These are phyloP conservation scores for Rhazya stricta DNA, from an alignment of 257 asterid species.

Conservation along the genomic window DNA sequence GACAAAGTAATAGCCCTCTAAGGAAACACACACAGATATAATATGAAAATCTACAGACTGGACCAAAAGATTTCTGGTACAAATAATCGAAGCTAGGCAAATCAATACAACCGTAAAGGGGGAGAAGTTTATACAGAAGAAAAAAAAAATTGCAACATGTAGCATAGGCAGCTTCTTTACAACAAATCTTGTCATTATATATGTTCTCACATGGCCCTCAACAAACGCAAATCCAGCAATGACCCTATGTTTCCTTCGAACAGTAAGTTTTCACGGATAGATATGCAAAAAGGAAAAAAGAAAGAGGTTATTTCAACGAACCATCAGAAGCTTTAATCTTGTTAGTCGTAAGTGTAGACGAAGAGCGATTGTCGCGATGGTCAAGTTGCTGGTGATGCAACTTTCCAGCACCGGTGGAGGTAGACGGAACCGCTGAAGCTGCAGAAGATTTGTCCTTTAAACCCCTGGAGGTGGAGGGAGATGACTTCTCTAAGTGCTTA, in stretches of 20 bases:
- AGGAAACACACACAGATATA: background rate
- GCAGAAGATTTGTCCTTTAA: slow-evolving; percentile 51
- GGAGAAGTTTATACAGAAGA: background rate
- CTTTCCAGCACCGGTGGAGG: slow-evolving; percentile 50
- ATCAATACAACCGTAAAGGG: background rate
- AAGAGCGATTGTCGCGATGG: slow-evolving; percentile 47
- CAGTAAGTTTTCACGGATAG: background rate
- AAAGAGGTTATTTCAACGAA: slow-evolving; percentile 10
- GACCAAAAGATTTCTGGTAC: background rate
- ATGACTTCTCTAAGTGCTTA: slow-evolving; percentile 86
- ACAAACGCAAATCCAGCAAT: background rate
- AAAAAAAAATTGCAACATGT: too few species aligned
- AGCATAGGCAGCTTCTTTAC: background rate
- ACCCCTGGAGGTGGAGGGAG: slow-evolving; percentile 77
- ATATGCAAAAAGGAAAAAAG: background rate
- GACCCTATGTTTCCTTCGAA: background rate
- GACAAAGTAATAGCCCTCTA: background rate
- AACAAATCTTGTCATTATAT: background rate
- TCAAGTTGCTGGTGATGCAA: slow-evolving; percentile 42
- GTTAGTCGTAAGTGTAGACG: slow-evolving; percentile 39
- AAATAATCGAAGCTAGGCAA: background rate
- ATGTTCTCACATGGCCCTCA: background rate
- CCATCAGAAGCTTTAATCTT: slow-evolving; percentile 81
- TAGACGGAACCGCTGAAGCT: slow-evolving; percentile 43
- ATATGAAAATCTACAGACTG: background rate